A percentile compares a stretch with the other conserved stretches of the same genome.
phyloP scores from a whole-genome alignment of 1,284 basidiomycete genomes.

The Microbotryum saponariae region DNA sequence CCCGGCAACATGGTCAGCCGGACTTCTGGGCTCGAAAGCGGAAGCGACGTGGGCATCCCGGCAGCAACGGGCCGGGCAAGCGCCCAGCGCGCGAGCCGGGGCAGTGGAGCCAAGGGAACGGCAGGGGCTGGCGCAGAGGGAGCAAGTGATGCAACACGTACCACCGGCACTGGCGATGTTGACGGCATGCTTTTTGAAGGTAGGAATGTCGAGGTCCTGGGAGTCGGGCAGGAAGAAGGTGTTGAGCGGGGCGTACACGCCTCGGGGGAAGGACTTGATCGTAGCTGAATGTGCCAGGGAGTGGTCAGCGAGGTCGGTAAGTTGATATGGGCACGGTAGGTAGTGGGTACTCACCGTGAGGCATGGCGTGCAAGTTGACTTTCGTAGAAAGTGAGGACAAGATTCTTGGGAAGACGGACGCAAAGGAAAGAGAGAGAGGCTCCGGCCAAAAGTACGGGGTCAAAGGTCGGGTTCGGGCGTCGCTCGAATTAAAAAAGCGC shows the following conservation, averaged over 20 bases:
- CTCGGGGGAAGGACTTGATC: constrained; percentile 7
- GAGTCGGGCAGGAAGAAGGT: constrained; percentile 15
- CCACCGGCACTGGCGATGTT: constrained; percentile 18
- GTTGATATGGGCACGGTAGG: background rate
- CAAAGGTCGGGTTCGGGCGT: too few relatives aligned
- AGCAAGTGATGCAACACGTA: background rate
- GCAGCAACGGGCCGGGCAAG: too few relatives aligned
- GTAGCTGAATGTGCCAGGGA: background rate
- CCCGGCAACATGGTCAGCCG: too few relatives aligned
- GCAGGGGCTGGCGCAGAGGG: background rate
- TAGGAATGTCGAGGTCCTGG: constrained; percentile 20
- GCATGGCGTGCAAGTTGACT: too few relatives aligned
- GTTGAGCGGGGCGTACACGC: constrained; percentile 27
- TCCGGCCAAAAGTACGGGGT: too few relatives aligned
- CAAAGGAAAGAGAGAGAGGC: too few relatives aligned
- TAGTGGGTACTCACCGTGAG: background rate
- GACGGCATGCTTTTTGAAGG: constrained; percentile 23
- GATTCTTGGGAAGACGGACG: too few relatives aligned
- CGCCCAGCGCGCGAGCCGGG: too few relatives aligned
- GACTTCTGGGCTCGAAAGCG: too few relatives aligned
- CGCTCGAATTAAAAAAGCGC: too few relatives aligned
- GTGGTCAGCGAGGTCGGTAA: background rate
- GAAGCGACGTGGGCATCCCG: too few relatives aligned
- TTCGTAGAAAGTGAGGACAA: too few relatives aligned
- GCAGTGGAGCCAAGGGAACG: background rate